Conservation (phyloP, 306 rosid species). For the Casuarina cunninghamiana region DNA sequence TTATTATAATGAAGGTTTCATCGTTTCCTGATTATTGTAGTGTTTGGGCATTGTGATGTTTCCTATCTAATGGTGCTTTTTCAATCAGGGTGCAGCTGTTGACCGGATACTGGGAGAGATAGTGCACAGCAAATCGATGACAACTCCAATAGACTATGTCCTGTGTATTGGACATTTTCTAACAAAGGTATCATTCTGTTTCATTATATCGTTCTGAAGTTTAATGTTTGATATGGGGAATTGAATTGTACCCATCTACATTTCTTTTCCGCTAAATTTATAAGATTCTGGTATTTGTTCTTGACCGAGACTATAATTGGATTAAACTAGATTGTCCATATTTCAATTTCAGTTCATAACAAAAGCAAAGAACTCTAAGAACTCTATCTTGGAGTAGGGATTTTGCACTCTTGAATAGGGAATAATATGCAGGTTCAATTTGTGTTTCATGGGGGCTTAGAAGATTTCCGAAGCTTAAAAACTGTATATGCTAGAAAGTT, state of each 20-base stretch:
- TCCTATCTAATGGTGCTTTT: neutral
- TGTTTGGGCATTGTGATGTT: slow-evolving; percentile 4
- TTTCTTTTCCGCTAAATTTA: neutral
- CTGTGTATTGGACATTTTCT: slow-evolving; percentile 93
- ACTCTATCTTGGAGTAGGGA: neutral
- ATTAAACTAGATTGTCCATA: neutral
- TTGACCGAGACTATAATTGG: neutral
- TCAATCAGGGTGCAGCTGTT: slow-evolving; percentile 87
- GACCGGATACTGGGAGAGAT: slow-evolving; percentile 97
- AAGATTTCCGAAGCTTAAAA: slow-evolving; percentile 6
- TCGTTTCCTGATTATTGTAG: slow-evolving; percentile 21
- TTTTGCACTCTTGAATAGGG: slow-evolving; percentile 13
- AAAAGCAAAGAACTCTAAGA: neutral
- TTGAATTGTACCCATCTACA: slow-evolving; percentile 4
- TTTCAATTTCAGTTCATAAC: neutral
- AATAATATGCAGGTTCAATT: slow-evolving; percentile 9
- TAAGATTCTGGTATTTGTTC: neutral
- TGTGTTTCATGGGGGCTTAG: neutral
- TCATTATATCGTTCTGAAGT: neutral
- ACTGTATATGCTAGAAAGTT: neutral
- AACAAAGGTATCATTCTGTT: slow-evolving; percentile 62
- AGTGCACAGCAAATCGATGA: slow-evolving; percentile 91
- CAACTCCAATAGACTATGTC: slow-evolving; percentile 84
- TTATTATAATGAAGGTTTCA: slow-evolving; percentile 11
- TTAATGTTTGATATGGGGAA: slow-evolving; percentile 18